Evolutionary conservation across 2,329 filamentous ascomycete species (phyloP), one percentile per base, ranked within the genome.

Genomic region (Ilyonectria mors-panacis): DNA sequence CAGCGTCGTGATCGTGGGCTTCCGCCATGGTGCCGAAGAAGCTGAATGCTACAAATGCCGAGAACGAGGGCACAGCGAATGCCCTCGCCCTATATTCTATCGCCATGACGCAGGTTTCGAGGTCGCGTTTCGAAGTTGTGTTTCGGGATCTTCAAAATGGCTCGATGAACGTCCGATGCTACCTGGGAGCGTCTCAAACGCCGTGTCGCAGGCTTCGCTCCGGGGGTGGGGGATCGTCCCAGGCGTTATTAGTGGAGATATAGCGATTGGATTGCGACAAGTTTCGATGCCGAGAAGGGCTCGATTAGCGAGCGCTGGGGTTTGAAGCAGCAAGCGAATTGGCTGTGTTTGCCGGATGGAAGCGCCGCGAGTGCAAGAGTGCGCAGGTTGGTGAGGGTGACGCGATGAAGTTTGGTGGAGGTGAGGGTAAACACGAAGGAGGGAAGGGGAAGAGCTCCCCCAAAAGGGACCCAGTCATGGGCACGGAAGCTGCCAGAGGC

Each of bases 1-100:
- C 82, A 56, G 81, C 81, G 71, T 81, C 78, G 70, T 83, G 81
- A 47, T 87, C 85, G 79, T 89, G 87, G 55, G 78, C 81, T n/a
- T 68, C 59, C 10, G 73, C 73, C 44, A 73, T 68, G 57, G 64
- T 66, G 28, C 67, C 67, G 12, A 80, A 70, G 44, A 76, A 67
- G 33, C 74, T 69, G 59, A 77, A 57, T 51, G 69, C 66, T 17
- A 78, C 58, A 35, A 75, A 42, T 17, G 64, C 56, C n/a, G 65
- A 65, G 37, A 67, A 19, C 51, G 59, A 67, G 42, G 74, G 70
- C 68, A 67, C 65, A 17, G 33, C 57, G 45, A 72, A 19, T 17
- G 70, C 62, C 65, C 59, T 70, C 21, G 55, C n/a, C 47, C 51
- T 70, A 53, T 56, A 59, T 61, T 23, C 26, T 21, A 47, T 26